Evolutionary conservation across 192 early-diverging fungal species (phyloP), one percentile per base, ranked within the genome.

Genomic region (Podila epigama): DNA sequence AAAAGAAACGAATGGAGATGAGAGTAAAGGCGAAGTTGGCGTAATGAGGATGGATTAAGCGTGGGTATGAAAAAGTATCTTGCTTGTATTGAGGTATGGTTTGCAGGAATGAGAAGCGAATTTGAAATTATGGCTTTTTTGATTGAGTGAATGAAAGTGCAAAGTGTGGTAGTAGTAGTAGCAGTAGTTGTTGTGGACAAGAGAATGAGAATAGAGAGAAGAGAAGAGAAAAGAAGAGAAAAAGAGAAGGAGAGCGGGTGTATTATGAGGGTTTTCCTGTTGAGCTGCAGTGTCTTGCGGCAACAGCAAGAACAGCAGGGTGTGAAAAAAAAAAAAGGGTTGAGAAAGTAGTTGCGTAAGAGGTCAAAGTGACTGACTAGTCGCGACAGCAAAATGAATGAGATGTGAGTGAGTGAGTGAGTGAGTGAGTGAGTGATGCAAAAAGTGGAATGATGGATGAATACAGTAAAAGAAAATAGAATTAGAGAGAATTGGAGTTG

Each of bases 201-300:
- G 59, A 28, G 22, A 20, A 41, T 27, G 41, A 29, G 59, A 22
- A 56, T 12, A 27, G 27, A 31, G 27, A 27, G 11, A 1, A 20
- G 52, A 13, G 25, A 27, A 28, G 7, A 28, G 27, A 36, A 58
- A 39, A n/a, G 55, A 25, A 58, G 18, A 20, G 32, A 54, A 31
- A 28, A 25, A 54, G 32, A 54, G 33, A 55, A 54, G 42, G 16
- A 31, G 44, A 35, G 16, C 2, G 28, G 31, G 20, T n/a, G 12
- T 32, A 41, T 59, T 59, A 59, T 35, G 9, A 35, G 58, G 42
- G 35, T 11, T n/a, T n/a, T n/a, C n/a, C n/a, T n/a, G n/a, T n/a
- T n/a, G n/a, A 7, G 28, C 37, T 20, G 22, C 9, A 4, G 48
- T 22, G 25, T 2, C 42, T 15, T 7, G 13, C 18, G 27, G 60